Base-by-base conservation (phyloP, 768 basidiomycete genomes). In the Kwoniella heveanensis region DNA sequence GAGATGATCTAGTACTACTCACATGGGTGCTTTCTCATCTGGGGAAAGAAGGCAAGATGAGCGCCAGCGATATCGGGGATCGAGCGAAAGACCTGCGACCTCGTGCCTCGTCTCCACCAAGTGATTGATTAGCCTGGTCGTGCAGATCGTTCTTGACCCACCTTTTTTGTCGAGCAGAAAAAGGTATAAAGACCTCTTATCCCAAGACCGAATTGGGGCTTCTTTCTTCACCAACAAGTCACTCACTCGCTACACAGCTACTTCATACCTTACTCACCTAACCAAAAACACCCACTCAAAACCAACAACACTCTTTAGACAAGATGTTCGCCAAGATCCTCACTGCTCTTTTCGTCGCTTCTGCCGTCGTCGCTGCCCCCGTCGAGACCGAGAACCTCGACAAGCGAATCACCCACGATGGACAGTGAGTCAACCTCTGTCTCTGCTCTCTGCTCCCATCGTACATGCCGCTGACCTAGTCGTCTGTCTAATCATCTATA, bases 281-380 rank as follows among this genome's bases (percentile, higher is more conserved):
- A 55, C 29, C 53, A 3, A 22, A 24, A 26, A 17, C 19, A n/a
- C n/a, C n/a, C n/a, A n/a, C n/a, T n/a, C 29, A 49, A 64, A 47
- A 51, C 54, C 25, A 24, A 46, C 37, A 54, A 19, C 52, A 62
- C 47, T 37, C 60, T 39, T 55, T 49, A 26, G 25, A 15, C 56
- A 72, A 61, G 49, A 76, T 76, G 74, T 68, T 76, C 68, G 67
- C 63, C 50, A 70, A 68, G 37, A 51, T 67, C 65, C 50, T 71
- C 64, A 54, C 62, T 57, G 62, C 66, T 50, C 61, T 72, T 57
- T 32, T 66, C 57, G 56, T 60, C 36, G 56, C 62, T 46, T 63
- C 72, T 49, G 58, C 66, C 54, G 66, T 68, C 58, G 49, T 67
- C 44, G 72, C 70, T 26, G 64, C 66, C 37, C 66, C 71, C 36